Conservation (phyloP, 768 basidiomycete species). For the Suillus clintonianus region DNA sequence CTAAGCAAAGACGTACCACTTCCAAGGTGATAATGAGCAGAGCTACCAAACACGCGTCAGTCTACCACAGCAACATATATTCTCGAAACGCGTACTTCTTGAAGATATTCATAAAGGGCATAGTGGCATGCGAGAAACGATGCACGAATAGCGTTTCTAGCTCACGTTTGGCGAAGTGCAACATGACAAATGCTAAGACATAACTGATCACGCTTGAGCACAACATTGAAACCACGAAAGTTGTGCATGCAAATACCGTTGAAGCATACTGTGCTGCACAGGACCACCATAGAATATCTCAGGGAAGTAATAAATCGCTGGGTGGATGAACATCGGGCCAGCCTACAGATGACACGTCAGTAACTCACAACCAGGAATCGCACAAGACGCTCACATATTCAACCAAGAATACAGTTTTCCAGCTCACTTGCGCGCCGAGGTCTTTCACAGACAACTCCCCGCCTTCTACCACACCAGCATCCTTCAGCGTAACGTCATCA, state of each 20-base stretch:
- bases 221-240: background rate
- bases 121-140: conserved; percentile 92
- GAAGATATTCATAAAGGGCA: conserved; percentile 85
- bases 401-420: conserved; percentile 85
- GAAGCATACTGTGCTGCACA: conserved; percentile 74
- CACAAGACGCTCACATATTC: conserved; percentile 80
- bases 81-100: conserved; percentile 68
- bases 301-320: conserved; percentile 76
- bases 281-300: conserved; percentile 66
- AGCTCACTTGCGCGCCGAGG: conserved; percentile 85
- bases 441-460: conserved; percentile 83
- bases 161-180: conserved; percentile 92
- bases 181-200: conserved; percentile 72
- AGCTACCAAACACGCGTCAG: conserved; percentile 49
- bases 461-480: conserved; percentile 58
- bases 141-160: conserved; percentile 93
- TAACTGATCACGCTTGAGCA: conserved; percentile 43
- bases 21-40: conserved; percentile 84
- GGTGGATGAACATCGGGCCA: conserved; percentile 90
- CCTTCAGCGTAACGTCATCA: conserved; percentile 61
- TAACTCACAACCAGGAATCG: conserved; percentile 1
- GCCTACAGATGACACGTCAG: conserved; percentile 43
- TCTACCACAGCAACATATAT: background rate
- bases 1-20: conserved; percentile 44
- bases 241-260: conserved; percentile 52